A percentile compares a stretch with the other conserved stretches of the same genome.
phyloP scores from a whole-genome alignment of 1,284 basidiomycete genomes.

The Polyporus tsugae region DNA sequence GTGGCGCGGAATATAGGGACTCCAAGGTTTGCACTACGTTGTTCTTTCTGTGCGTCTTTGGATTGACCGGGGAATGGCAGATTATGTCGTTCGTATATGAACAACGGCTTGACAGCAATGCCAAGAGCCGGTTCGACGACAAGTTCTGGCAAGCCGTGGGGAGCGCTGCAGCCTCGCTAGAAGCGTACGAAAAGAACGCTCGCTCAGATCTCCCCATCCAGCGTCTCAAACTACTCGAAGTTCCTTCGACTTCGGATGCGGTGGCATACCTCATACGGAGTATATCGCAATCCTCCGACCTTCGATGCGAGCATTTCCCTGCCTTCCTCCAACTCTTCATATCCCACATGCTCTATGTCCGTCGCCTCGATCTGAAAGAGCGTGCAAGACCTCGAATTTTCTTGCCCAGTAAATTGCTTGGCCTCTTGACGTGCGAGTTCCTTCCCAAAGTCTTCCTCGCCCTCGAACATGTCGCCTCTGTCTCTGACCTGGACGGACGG shows the following conservation, averaged over 20 bases:
- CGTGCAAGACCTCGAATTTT: slow-evolving; percentile 47
- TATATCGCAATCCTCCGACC: neutral
- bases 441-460: slow-evolving; percentile 48
- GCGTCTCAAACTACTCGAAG: slow-evolving; percentile 15
- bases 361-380: slow-evolving; percentile 50
- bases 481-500: slow-evolving; percentile 53
- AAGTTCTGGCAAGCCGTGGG: slow-evolving; percentile 35
- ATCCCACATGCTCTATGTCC: slow-evolving; percentile 54
- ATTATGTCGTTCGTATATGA: slow-evolving; percentile 57
- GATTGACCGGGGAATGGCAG: slow-evolving; percentile 38
- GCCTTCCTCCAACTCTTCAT: slow-evolving; percentile 41
- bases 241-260: slow-evolving; percentile 15
- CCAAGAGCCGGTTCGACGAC: slow-evolving; percentile 23
- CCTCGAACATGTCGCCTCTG: slow-evolving; percentile 40
- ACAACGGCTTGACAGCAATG: slow-evolving; percentile 40
- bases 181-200: slow-evolving; percentile 20
- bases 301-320: slow-evolving; percentile 11
- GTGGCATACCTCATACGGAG: slow-evolving; percentile 10
- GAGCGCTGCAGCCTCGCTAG: slow-evolving; percentile 25
- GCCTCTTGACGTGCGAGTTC: slow-evolving; percentile 45
- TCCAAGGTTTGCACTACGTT: slow-evolving; percentile 56
- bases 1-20: slow-evolving; percentile 63
- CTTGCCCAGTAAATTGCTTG: slow-evolving; percentile 42
- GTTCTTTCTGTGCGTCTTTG: neutral
- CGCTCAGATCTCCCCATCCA: slow-evolving; percentile 7